Conservation (phyloP, 2,329 filamentous ascomycete species). For the Aspergillus tubingensis region DNA sequence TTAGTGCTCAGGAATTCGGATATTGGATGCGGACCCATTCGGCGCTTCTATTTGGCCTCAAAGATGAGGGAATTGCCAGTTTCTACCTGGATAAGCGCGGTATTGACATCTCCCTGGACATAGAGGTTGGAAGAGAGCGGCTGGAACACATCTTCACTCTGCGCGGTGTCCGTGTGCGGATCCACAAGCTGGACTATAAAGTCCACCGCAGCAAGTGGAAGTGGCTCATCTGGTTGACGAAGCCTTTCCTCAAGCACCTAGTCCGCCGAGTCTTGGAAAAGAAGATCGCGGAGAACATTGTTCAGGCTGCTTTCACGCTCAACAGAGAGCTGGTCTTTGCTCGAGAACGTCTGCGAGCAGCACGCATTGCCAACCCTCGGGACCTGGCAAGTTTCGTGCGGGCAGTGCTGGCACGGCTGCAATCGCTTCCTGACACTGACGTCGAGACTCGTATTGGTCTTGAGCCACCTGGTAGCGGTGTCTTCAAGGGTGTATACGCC, state of each 20-base stretch:
- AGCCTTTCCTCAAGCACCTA: conserved; percentile 79
- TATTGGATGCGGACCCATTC: conserved; percentile 84
- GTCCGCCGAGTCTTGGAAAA: conserved; percentile 77
- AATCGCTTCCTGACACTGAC: conserved; percentile 72
- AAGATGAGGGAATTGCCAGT: conserved; percentile 80
- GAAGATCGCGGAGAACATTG: conserved; percentile 72
- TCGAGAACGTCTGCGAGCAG: conserved; percentile 80
- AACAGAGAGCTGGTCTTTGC: conserved; percentile 89
- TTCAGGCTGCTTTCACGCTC: conserved; percentile 67
- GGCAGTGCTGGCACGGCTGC: conserved; percentile 75
- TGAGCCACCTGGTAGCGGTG: conserved; percentile 58
- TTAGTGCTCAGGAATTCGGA: conserved; percentile 82
- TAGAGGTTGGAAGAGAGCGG: conserved; percentile 76
- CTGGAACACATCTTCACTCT: conserved; percentile 81
- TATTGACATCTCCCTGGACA: conserved; percentile 80
- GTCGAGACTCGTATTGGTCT: conserved; percentile 73
- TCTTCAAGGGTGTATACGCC: conserved; percentile 83
- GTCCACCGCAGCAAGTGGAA: conserved; percentile 71
- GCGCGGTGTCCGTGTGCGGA: conserved; percentile 72
- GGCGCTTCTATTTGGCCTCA: conserved; percentile 67
- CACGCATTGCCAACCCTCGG: conserved; percentile 76
- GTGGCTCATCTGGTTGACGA: conserved; percentile 78
- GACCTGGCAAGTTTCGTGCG: conserved; percentile 80
- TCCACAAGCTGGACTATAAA: conserved; percentile 83
- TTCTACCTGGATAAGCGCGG: conserved; percentile 85